Conservation (phyloP, 1,284 basidiomycete species). For the Irpex lacteus region DNA sequence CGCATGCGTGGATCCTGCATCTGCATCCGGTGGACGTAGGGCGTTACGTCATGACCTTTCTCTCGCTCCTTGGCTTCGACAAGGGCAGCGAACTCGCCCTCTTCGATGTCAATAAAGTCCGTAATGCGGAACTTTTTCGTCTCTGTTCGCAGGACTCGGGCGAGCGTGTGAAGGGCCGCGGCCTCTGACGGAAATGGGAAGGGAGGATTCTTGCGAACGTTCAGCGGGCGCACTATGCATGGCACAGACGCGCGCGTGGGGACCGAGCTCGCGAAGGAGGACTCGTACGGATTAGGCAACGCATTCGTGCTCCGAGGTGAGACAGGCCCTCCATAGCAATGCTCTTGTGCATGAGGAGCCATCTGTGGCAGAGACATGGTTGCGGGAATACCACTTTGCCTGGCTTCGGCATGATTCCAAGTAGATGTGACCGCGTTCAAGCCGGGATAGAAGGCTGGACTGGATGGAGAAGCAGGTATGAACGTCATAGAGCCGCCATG, state of each 20-base stretch:
- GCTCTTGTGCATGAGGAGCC: slow-evolving; percentile 23
- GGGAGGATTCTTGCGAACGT: slow-evolving; percentile 5
- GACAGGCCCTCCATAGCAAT: slow-evolving; percentile 25
- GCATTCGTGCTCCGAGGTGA: slow-evolving; percentile 3
- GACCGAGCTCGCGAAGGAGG: not conserved
- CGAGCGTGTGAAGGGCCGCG: slow-evolving; percentile 19
- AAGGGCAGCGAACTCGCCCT: slow-evolving; percentile 21
- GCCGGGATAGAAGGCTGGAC: not conserved
- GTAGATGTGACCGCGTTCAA: not conserved
- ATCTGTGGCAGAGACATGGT: not conserved
- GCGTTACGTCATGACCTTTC: slow-evolving; percentile 4
- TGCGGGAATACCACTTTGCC: not conserved
- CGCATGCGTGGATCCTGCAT: not conserved
- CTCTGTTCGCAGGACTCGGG: slow-evolving; percentile 19
- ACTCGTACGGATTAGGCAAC: not conserved
- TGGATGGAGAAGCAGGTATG: not conserved
- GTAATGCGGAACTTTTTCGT: slow-evolving; percentile 19
- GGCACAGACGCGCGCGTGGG: not conserved
- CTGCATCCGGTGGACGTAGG: not conserved
- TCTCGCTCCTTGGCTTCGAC: slow-evolving; percentile 30
- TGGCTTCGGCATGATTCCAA: not conserved
- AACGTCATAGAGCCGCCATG: not conserved
- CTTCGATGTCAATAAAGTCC: slow-evolving; percentile 34
- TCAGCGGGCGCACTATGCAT: not conserved
- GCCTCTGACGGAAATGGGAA: slow-evolving; percentile 20